phyloP scores from a whole-genome alignment of 306 rosid genomes.

The Prosopis cineraria region DNA sequence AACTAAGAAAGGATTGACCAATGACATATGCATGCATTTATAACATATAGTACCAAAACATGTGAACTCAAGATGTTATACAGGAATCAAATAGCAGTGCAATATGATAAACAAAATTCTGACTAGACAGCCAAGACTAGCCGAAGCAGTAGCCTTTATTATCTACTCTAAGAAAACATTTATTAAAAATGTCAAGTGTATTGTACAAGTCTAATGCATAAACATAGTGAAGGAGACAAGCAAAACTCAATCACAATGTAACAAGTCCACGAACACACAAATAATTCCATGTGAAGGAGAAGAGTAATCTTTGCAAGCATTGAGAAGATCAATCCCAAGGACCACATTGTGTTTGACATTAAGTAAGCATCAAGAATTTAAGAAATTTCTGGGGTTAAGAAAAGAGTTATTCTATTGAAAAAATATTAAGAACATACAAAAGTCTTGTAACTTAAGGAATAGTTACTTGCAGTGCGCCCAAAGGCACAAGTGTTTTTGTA shows the following conservation, averaged over 20 bases:
- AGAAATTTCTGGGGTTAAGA: background rate
- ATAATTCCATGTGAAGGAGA: constrained; percentile 5
- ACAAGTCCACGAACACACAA: background rate
- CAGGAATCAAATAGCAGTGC: background rate
- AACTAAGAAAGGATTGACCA: background rate
- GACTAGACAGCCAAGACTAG: background rate
- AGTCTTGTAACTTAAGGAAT: background rate
- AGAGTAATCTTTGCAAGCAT: constrained; percentile 9
- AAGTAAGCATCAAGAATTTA: background rate
- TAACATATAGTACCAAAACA: background rate
- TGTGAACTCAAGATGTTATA: background rate
- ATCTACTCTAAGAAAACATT: background rate
- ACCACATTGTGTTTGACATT: background rate
- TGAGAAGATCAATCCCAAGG: background rate
- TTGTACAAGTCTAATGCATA: background rate
- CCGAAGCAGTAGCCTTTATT: background rate
- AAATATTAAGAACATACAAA: background rate
- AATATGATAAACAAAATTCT: background rate
- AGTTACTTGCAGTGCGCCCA: background rate
- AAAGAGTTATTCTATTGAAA: background rate
- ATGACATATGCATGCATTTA: background rate
- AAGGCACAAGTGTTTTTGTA: background rate
- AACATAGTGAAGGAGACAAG: background rate
- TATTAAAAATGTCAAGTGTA: background rate
- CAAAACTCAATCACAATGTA: background rate